Percentiles rank a stretch among this genome's conserved stretches.
Conservation (phyloP, 2,329 filamentous ascomycete genomes). For the Verticillium tricorpus region DNA sequence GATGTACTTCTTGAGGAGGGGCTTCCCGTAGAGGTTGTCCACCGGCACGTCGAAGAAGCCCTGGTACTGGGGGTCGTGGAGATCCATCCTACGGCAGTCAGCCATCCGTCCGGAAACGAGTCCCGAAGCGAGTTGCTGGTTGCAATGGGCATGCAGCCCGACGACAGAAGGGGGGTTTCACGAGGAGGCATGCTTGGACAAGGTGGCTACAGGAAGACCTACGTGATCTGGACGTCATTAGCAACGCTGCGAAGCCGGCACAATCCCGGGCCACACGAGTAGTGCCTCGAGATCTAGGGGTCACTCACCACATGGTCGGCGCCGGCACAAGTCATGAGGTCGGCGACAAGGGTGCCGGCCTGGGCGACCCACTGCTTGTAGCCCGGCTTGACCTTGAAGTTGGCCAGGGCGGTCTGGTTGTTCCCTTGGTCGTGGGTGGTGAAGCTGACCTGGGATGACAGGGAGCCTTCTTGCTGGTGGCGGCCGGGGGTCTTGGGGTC, state of each 20-base stretch:
- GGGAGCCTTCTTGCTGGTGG: slow-evolving; percentile 27
- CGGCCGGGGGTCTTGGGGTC: slow-evolving; percentile 27
- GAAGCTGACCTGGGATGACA: slow-evolving; percentile 43
- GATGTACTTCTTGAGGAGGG: slow-evolving; percentile 65
- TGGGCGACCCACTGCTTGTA: slow-evolving; percentile 99
- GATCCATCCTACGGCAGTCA: slow-evolving; percentile 61
- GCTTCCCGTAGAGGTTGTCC: slow-evolving; percentile 89
- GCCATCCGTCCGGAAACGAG: slow-evolving; percentile 8
- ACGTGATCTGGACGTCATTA: slow-evolving; percentile 9
- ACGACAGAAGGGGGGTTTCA: slow-evolving; percentile 3
- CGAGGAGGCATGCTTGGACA: background rate
- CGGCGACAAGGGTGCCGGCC: slow-evolving; percentile 89
- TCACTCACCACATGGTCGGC: slow-evolving; percentile 69
- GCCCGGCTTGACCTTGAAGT: slow-evolving; percentile 75
- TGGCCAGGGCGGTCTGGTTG: slow-evolving; percentile 50
- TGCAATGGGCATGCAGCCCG: background rate
- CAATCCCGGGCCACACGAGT: background rate
- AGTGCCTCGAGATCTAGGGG: background rate
- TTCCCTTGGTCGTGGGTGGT: slow-evolving; percentile 54
- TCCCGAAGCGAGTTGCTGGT: slow-evolving; percentile 6
- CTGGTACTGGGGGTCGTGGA: slow-evolving; percentile 95
- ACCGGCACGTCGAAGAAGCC: slow-evolving; percentile 99
- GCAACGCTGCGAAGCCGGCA: background rate
- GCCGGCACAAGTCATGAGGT: slow-evolving; percentile 90
- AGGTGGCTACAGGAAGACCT: slow-evolving; percentile 12